Percentiles rank a stretch among this genome's conserved stretches.
Conservation (phyloP, 2,329 filamentous ascomycete genomes). For the Fusarium sp. region DNA sequence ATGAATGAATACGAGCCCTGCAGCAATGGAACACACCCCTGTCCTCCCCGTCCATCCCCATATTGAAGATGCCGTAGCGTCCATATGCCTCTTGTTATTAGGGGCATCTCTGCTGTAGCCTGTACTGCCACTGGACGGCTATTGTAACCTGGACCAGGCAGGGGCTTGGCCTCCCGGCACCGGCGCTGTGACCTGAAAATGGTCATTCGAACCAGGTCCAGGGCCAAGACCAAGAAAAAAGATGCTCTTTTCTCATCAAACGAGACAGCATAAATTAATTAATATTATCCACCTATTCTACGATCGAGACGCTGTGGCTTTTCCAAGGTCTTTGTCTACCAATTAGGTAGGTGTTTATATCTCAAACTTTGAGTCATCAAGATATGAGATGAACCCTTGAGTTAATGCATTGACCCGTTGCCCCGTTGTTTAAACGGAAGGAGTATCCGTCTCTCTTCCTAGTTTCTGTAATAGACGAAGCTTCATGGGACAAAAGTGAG, state of each 20-base stretch:
- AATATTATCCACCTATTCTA: constrained; percentile 2
- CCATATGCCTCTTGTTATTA: constrained; percentile 16
- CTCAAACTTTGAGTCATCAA: constrained; percentile 10
- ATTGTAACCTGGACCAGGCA: constrained; percentile 14
- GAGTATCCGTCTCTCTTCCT: background rate
- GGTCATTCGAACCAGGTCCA: constrained; percentile 32
- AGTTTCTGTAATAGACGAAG: background rate
- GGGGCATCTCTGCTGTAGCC: constrained; percentile 10
- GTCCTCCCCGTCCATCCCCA: constrained; percentile 8
- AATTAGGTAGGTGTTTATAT: constrained; percentile 7
- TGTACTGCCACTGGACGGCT: background rate
- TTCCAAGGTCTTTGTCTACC: constrained; percentile 25
- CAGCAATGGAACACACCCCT: background rate
- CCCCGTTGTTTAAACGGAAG: background rate
- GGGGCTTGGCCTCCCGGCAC: constrained; percentile 6
- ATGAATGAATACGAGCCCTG: constrained; percentile 45
- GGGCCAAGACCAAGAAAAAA: constrained; percentile 7
- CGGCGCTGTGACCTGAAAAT: constrained; percentile 42
- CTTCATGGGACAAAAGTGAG: background rate
- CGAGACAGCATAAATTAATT: constrained; percentile 29
- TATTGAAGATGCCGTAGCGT: background rate
- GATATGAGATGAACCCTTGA: constrained; percentile 16
- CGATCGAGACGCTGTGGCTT: constrained; percentile 6
- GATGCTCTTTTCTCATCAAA: constrained; percentile 28
- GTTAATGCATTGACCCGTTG: constrained; percentile 37